Evolutionary conservation across 148 eudicot genomes (phyloP).

Genomic region (Rhododendron ferrugineum): DNA sequence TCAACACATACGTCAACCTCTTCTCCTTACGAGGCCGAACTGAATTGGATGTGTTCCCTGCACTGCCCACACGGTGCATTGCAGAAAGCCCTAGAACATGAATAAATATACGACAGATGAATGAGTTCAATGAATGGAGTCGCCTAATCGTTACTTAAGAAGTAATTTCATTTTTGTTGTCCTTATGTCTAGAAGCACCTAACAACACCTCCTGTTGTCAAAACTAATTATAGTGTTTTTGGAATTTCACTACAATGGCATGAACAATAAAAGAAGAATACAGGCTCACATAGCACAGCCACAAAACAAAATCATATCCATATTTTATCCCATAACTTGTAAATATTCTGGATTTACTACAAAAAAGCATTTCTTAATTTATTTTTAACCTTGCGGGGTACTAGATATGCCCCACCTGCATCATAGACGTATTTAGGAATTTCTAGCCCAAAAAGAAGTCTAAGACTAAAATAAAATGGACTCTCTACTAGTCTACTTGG

Average conservation of each 20-base stretch:
- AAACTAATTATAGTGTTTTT: background rate
- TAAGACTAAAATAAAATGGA: background rate
- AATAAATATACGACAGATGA: background rate
- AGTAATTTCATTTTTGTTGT: background rate
- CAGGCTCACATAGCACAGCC: background rate
- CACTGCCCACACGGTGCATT: constrained; percentile 96
- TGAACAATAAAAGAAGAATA: background rate
- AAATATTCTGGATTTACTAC: background rate
- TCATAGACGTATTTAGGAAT: background rate
- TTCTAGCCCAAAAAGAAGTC: background rate
- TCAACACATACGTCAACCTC: constrained; percentile 78
- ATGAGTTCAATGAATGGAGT: background rate
- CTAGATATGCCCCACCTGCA: background rate
- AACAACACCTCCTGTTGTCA: background rate
- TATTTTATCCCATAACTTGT: background rate
- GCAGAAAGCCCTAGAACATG: constrained; percentile 31
- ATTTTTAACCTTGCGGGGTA: background rate
- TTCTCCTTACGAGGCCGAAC: constrained; percentile 89
- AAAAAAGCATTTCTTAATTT: background rate
- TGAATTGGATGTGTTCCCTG: constrained; percentile 77
- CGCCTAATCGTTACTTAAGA: background rate
- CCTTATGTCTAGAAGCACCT: background rate
- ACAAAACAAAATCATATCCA: background rate
- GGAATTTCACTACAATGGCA: background rate
- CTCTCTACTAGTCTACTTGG: background rate